These are phyloP conservation scores for Coemansia sp. DNA, from an alignment of 192 early-diverging fungal genomes.

Conservation along the genomic window DNA sequence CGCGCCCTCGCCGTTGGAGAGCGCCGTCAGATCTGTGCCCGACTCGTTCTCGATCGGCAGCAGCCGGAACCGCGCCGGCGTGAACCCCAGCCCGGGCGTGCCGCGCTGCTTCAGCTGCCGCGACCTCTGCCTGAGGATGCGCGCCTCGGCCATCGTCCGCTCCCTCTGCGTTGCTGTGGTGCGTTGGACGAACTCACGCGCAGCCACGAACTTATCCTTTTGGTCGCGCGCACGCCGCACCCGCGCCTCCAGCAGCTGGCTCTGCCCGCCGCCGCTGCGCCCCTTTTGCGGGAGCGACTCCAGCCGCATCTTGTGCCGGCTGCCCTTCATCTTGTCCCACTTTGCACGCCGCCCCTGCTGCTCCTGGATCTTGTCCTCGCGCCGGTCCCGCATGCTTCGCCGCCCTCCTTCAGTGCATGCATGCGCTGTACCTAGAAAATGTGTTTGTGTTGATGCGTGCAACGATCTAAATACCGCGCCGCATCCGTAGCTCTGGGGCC, in stretches of 20 bases:
- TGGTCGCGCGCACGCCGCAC: slow-evolving; percentile 37
- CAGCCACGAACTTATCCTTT: slow-evolving; percentile 22
- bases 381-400: neutral
- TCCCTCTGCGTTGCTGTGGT: slow-evolving; percentile 12
- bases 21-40: slow-evolving; percentile 34
- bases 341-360: slow-evolving; percentile 18
- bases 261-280: slow-evolving; percentile 30
- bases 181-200: slow-evolving; percentile 31
- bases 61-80: slow-evolving; percentile 61
- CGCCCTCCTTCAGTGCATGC: neutral
- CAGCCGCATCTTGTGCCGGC: slow-evolving; percentile 22
- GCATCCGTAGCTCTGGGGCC: neutral
- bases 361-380: slow-evolving; percentile 9
- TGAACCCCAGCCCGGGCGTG: slow-evolving; percentile 57
- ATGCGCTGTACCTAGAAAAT: neutral
- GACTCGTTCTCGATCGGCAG: slow-evolving; percentile 58
- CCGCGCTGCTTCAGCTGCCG: slow-evolving; percentile 21
- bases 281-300: slow-evolving; percentile 19
- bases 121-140: slow-evolving; percentile 39
- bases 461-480: neutral
- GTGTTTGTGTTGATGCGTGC: neutral
- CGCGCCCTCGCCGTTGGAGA: slow-evolving; percentile 5
- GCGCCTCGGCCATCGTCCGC: slow-evolving; percentile 27
- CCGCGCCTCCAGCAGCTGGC: slow-evolving; percentile 33
- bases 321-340: slow-evolving; percentile 15